phyloP scores from a whole-genome alignment of 1,139 yeast genomes.

The Suhomyces wounanorum region DNA sequence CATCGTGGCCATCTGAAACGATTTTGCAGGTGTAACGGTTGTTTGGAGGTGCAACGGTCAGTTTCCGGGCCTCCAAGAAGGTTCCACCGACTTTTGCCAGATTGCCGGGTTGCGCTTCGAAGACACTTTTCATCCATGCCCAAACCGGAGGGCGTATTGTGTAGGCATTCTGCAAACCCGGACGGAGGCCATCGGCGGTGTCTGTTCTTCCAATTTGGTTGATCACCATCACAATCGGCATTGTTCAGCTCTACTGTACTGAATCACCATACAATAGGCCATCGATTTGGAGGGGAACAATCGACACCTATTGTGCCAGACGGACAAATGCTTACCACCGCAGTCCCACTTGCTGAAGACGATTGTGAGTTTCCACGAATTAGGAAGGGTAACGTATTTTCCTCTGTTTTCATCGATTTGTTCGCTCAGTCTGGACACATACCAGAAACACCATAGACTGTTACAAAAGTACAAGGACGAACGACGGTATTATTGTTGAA shows the following conservation, averaged over 20 bases:
- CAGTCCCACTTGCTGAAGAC: neutral
- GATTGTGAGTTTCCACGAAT: neutral
- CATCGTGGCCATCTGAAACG: too few relatives aligned
- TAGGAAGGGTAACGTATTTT: neutral
- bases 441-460: neutral
- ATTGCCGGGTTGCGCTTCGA: too few relatives aligned
- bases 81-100: too few relatives aligned
- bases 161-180: too few relatives aligned
- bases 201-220: neutral
- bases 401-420: constrained; percentile 4
- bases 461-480: neutral
- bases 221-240: neutral
- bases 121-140: too few relatives aligned
- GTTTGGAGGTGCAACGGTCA: too few relatives aligned
- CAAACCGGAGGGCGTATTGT: too few relatives aligned
- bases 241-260: neutral
- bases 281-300: neutral
- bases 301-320: neutral
- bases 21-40: too few relatives aligned
- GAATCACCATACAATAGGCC: constrained; percentile 1
- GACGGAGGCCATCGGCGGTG: too few relatives aligned
- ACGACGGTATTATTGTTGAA: constrained; percentile 2
- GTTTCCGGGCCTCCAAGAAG: too few relatives aligned
- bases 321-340: constrained; percentile 3
- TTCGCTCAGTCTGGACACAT: constrained; percentile 3